Conservation (phyloP, 1,139 yeast genomes). For the Nakaseomyces uthaithaninus region DNA sequence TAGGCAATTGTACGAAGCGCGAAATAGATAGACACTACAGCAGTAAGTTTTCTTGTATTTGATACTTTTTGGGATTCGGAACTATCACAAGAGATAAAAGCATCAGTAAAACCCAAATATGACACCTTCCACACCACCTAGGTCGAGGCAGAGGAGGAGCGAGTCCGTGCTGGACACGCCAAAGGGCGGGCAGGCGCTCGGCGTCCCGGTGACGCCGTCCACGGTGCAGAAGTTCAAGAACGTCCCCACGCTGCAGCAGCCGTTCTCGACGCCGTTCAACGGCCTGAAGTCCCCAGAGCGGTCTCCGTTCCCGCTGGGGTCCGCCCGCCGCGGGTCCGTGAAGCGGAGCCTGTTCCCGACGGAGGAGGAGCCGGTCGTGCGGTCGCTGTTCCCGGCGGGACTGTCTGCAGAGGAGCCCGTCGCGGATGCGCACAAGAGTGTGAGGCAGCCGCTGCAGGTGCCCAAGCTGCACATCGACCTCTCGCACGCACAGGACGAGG, state of each 20-base stretch:
- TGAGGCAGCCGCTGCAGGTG: slow-evolving; percentile 6
- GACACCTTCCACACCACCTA: slow-evolving; percentile 15
- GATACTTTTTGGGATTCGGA: no score
- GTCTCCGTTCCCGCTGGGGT: slow-evolving; percentile 20
- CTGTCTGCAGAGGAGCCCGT: slow-evolving; percentile 6
- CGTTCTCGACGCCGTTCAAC: slow-evolving; percentile 18
- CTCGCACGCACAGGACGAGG: slow-evolving; percentile 7
- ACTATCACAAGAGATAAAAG: no score
- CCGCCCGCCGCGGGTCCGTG: slow-evolving; percentile 9
- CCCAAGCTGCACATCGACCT: slow-evolving; percentile 1
- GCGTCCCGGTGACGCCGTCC: slow-evolving; percentile 28
- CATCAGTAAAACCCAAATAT: no score
- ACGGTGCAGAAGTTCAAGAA: slow-evolving; percentile 17
- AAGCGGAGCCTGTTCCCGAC: slow-evolving; percentile 2
- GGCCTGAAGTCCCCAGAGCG: slow-evolving; percentile 29
- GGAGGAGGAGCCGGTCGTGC: background rate
- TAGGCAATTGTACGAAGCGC: no score
- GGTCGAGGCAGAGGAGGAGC: slow-evolving; percentile 16
- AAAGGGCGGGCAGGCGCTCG: slow-evolving; percentile 10
- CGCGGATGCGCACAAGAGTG: no score
- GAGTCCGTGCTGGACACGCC: slow-evolving; percentile 17
- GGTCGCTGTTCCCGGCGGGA: background rate
- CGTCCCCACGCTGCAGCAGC: slow-evolving; percentile 13
- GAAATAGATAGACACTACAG: no score
- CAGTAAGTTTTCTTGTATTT: no score